Percentiles rank a stretch among this genome's conserved stretches.
Conservation (phyloP, 371 early-diverging fungal species). For the Coemansia sp. region DNA sequence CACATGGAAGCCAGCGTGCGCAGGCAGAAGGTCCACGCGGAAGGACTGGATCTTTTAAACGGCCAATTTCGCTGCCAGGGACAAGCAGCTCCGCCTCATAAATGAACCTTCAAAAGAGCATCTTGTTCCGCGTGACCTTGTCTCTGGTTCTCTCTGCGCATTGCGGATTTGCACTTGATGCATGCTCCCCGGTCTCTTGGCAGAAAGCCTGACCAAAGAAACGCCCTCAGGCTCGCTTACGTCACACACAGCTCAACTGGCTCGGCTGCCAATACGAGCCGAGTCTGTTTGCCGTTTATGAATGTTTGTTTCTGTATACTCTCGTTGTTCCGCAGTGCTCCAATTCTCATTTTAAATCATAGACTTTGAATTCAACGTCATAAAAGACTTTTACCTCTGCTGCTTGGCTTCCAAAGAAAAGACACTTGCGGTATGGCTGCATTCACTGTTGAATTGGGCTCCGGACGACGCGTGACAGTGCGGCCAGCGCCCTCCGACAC, state of each 20-base stretch:
- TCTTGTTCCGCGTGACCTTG: no score
- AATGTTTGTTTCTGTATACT: not conserved
- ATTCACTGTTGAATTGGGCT: conserved; percentile 22
- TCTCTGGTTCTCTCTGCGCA: no score
- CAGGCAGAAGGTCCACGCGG: no score
- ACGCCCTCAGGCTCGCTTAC: conserved; percentile 1
- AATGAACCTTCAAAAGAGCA: no score
- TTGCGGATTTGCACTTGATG: no score
- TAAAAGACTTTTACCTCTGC: not conserved
- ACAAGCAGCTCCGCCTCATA: no score
- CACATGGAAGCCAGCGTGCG: no score
- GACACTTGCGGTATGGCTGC: conserved; percentile 8
- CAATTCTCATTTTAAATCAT: not conserved
- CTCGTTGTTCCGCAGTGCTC: not conserved
- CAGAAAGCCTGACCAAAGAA: no score
- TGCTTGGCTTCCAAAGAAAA: not conserved
- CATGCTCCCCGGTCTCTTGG: no score
- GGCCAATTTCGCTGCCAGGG: no score
- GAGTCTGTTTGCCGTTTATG: not conserved
- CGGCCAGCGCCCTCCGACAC: conserved; percentile 50
- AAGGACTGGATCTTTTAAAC: no score
- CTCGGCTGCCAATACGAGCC: not conserved
- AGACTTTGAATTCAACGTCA: no score
- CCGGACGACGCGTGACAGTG: conserved; percentile 32
- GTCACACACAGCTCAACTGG: not conserved